Evolutionary conservation across 2,329 filamentous ascomycete species (phyloP).

Genomic region (Scortechinia acanthostroma): DNA sequence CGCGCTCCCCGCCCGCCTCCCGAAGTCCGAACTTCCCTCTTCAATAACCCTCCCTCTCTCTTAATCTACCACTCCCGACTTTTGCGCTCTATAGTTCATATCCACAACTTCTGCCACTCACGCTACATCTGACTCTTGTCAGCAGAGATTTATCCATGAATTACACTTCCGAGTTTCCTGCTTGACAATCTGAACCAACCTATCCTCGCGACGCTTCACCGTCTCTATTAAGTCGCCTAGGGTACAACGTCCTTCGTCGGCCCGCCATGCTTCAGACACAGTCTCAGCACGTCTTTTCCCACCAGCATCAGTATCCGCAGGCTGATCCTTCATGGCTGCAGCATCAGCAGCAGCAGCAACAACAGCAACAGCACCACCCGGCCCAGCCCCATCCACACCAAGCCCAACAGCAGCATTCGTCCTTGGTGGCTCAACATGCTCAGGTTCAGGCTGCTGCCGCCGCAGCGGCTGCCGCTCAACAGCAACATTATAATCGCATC

Average conservation of each 20-base stretch:
- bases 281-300: slow-evolving; percentile 57
- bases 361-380: not conserved
- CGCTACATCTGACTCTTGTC: too few species aligned
- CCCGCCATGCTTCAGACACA: slow-evolving; percentile 17
- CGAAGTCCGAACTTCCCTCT: too few species aligned
- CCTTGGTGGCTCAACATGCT: slow-evolving; percentile 37
- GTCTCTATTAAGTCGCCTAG: not conserved
- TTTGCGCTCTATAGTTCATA: too few species aligned
- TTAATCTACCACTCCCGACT: too few species aligned
- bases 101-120: too few species aligned
- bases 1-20: too few species aligned
- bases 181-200: not conserved
- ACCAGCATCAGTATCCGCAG: slow-evolving; percentile 60
- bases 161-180: not conserved
- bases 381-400: not conserved
- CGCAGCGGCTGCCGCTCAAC: slow-evolving; percentile 43
- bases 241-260: not conserved
- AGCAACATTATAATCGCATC: slow-evolving; percentile 66
- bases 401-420: not conserved
- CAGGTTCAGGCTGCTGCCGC: slow-evolving; percentile 39
- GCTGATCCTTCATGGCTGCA: slow-evolving; percentile 62
- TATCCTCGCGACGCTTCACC: not conserved
- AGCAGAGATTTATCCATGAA: slow-evolving; percentile 1
- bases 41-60: too few species aligned
- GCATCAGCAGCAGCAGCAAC: slow-evolving; percentile 44